Percentiles rank a stretch among this genome's conserved stretches.
These are phyloP conservation scores for Ascomycota sp. DNA, from an alignment of 2,329 filamentous ascomycete genomes.

Conservation along the genomic window DNA sequence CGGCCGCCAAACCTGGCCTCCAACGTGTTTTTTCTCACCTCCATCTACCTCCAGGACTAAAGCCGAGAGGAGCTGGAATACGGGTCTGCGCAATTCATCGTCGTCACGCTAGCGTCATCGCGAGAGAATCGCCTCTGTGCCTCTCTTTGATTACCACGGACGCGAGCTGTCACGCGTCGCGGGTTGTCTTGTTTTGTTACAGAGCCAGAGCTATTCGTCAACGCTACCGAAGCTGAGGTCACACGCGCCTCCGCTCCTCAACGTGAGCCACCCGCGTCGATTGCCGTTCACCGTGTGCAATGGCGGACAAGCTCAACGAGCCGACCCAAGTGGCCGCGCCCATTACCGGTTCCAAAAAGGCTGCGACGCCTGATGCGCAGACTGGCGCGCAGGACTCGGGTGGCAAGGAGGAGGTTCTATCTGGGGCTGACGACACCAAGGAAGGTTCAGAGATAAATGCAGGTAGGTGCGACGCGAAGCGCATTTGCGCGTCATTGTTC, in stretches of 20 bases:
- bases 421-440: conserved; percentile 6
- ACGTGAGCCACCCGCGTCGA: conserved; percentile 3
- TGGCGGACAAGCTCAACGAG: conserved; percentile 18
- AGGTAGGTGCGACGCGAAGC: conserved; percentile 10
- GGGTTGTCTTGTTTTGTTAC: neutral
- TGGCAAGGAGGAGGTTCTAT: conserved; percentile 3
- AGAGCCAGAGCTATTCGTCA: neutral
- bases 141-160: conserved; percentile 2
- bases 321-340: conserved; percentile 15
- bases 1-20: conserved; percentile 10
- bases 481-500: neutral
- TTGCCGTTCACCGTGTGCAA: conserved; percentile 8
- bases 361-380: conserved; percentile 7
- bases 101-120: conserved; percentile 9
- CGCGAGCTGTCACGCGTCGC: conserved; percentile 11
- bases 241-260: neutral
- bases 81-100: conserved; percentile 14
- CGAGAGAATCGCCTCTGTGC: conserved; percentile 8
- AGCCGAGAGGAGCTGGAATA: conserved; percentile 10
- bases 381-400: conserved; percentile 6
- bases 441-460: conserved; percentile 10
- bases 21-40: conserved; percentile 15
- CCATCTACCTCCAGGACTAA: conserved; percentile 11
- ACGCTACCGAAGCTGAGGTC: conserved; percentile 3
- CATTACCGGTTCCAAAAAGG: conserved; percentile 11